These are phyloP conservation scores for Ophiobolus disseminans DNA, from an alignment of 2,329 filamentous ascomycete species.

Conservation along the genomic window DNA sequence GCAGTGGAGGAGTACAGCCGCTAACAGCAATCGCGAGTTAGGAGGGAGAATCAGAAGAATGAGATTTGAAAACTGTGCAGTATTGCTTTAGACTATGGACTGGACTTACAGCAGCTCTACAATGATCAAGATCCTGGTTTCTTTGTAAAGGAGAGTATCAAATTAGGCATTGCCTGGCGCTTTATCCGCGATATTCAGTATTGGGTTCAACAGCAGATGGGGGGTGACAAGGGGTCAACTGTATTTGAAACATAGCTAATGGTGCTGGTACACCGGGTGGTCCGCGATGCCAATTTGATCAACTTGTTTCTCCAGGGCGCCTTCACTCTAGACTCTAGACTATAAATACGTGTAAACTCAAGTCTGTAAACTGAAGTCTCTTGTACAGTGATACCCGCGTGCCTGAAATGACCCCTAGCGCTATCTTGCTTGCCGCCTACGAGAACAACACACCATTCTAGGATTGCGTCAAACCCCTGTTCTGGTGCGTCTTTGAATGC, in stretches of 20 bases:
- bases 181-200: slow-evolving; percentile 40
- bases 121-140: slow-evolving; percentile 40
- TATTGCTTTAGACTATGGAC: slow-evolving; percentile 14
- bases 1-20: slow-evolving; percentile 20
- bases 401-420: slow-evolving; percentile 35
- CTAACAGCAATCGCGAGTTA: slow-evolving; percentile 25
- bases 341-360: neutral
- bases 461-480: slow-evolving; percentile 30
- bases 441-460: slow-evolving; percentile 38
- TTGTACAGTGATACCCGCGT: slow-evolving; percentile 22
- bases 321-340: neutral
- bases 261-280: neutral
- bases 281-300: no score
- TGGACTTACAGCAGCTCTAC: slow-evolving; percentile 34
- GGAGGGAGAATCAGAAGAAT: slow-evolving; percentile 14
- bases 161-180: slow-evolving; percentile 35
- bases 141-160: slow-evolving; percentile 38
- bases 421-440: slow-evolving; percentile 30
- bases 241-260: neutral
- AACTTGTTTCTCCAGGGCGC: neutral
- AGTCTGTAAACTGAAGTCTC: neutral
- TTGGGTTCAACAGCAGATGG: slow-evolving; percentile 12
- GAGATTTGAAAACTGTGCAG: slow-evolving; percentile 19
- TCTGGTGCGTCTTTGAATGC: slow-evolving; percentile 11
- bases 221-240: neutral